These are phyloP conservation scores for Pestalotiopsis sp. DNA, from an alignment of 2,329 filamentous ascomycete genomes.

Conservation along the genomic window DNA sequence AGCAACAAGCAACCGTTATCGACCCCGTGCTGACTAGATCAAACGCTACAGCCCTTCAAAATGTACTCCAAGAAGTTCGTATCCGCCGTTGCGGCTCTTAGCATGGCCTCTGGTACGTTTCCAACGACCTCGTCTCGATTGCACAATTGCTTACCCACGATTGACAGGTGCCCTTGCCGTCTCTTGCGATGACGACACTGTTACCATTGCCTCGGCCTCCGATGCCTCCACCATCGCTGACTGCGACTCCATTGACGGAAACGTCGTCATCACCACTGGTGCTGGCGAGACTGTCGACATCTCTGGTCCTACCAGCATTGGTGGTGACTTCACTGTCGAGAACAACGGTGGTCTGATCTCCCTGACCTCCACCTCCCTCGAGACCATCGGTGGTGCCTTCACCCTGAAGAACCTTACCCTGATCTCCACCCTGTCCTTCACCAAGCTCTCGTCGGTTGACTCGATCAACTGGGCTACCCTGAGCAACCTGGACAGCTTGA, in stretches of 20 bases:
- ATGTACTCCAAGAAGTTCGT: conserved; percentile 51
- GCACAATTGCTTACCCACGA: conserved; percentile 19
- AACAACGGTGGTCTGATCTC: conserved; percentile 66
- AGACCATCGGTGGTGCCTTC: conserved; percentile 71
- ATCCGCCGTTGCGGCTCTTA: conserved; percentile 47
- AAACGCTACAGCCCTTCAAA: conserved; percentile 30
- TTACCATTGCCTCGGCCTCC: conserved; percentile 65
- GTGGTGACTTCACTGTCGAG: conserved; percentile 57
- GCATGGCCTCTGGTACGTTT: conserved; percentile 46
- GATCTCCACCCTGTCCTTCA: conserved; percentile 70
- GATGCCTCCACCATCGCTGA: conserved; percentile 60
- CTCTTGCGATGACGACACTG: conserved; percentile 39
- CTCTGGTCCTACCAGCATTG: conserved; percentile 56
- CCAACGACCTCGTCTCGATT: background rate
- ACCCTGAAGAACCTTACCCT: conserved; percentile 68
- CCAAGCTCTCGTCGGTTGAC: conserved; percentile 65
- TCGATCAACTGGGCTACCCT: conserved; percentile 74
- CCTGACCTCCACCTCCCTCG: conserved; percentile 63
- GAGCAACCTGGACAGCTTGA: conserved; percentile 55
- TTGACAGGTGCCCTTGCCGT: conserved; percentile 29
- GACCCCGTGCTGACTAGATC: background rate
- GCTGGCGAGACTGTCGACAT: conserved; percentile 63
- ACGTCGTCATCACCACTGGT: conserved; percentile 63
- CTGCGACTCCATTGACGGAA: conserved; percentile 72
- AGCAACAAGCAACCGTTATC: background rate